Conservation (phyloP, 75 land plant species). For the Selaginella moellendorffii region DNA sequence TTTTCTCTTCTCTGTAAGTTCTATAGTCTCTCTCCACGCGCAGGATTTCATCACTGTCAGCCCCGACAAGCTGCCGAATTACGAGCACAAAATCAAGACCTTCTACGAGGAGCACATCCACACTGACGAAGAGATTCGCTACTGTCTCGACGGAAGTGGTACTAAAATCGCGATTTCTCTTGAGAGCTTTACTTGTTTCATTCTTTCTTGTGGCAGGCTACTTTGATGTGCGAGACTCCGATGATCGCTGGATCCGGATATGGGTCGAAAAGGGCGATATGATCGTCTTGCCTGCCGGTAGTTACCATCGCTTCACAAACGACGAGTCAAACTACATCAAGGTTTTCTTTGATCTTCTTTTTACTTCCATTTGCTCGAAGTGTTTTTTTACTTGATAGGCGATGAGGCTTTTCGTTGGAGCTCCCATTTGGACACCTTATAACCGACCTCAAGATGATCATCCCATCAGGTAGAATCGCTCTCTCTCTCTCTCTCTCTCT, state of each 20-base stretch:
- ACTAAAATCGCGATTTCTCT: too few relatives aligned
- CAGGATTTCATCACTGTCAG: background rate
- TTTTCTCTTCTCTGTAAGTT: background rate
- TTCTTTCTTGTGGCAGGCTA: slow-evolving; percentile 4
- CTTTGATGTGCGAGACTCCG: background rate
- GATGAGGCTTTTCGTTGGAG: slow-evolving; percentile 8
- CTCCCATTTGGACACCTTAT: slow-evolving; percentile 7
- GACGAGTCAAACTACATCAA: background rate
- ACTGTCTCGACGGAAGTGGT: slow-evolving; percentile 6
- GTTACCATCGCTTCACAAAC: slow-evolving; percentile 1
- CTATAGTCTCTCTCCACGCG: background rate
- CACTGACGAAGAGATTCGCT: slow-evolving; percentile 6
- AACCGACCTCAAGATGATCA: slow-evolving; percentile 10
- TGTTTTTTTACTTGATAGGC: background rate
- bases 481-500: slow-evolving; percentile 2
- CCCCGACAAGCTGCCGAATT: slow-evolving; percentile 2
- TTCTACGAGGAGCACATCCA: slow-evolving; percentile 7
- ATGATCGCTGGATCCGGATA: slow-evolving; percentile 3
- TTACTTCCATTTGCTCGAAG: background rate
- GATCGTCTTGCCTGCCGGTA: slow-evolving; percentile 4
- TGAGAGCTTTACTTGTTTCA: too few relatives aligned
- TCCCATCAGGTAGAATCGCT: slow-evolving; percentile 3
- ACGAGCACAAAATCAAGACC: slow-evolving; percentile 1
- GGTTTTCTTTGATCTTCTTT: background rate
- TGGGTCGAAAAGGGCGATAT: slow-evolving; percentile 3